These are phyloP conservation scores for Alternaria sp. DNA, from an alignment of 2,329 filamentous ascomycete genomes.

Conservation along the genomic window DNA sequence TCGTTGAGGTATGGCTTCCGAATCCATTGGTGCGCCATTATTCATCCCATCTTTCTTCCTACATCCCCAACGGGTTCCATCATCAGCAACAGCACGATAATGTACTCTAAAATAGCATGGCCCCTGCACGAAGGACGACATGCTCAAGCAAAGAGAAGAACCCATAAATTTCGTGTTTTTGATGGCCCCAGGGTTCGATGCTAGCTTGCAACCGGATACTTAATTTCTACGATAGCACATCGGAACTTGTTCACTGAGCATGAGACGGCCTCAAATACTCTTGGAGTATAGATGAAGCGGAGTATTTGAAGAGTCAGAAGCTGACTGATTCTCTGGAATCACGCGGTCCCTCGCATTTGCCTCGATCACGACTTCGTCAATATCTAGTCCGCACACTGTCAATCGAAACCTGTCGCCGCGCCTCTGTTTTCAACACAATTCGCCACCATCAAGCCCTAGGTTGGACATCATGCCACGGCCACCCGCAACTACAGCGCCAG, in stretches of 20 bases:
- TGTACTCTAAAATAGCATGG: constrained; percentile 50
- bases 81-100: background rate
- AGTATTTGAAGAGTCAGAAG: background rate
- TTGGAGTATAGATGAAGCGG: background rate
- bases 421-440: background rate
- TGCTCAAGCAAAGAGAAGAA: constrained; percentile 1
- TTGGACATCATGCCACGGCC: background rate
- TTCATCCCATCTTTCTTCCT: constrained; percentile 9
- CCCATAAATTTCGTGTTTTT: constrained; percentile 1
- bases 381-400: background rate
- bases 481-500: background rate
- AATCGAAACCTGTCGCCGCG: background rate
- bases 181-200: background rate
- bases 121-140: constrained; percentile 91
- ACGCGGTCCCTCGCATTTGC: background rate
- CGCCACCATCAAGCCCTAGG: background rate
- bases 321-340: background rate
- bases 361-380: background rate
- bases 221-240: background rate
- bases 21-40: background rate
- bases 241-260: background rate
- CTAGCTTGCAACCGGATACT: background rate
- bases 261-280: background rate
- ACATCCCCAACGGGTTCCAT: background rate
- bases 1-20: constrained; percentile 15